Evolutionary conservation across 345 rosid genomes (phyloP), one percentile per base, ranked within the genome.

Genomic region (Eucalyptus dawsonii): DNA sequence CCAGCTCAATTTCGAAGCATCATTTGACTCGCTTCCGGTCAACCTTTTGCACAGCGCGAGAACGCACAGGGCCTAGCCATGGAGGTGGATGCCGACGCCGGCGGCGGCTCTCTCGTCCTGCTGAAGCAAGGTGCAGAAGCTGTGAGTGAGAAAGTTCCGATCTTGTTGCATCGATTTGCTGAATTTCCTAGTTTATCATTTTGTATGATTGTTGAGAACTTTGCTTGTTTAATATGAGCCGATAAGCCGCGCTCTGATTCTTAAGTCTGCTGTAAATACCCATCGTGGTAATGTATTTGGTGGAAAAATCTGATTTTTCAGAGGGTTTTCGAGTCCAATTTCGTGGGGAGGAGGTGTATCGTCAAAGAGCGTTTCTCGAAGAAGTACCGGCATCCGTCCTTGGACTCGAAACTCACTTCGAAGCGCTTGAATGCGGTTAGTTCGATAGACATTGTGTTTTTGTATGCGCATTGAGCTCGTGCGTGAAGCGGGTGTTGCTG

Each of bases 281-380:
- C 88, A 17, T 54, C 80, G 58, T 44, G n/a, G 21, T 76, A 25
- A 53, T 37, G 16, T 16, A 16, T 88, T 50, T 16, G 49, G 31
- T 15, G 25, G 40, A 40, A 31, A 65, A 37, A 50, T 6, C 11
- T 90, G 45, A 50, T 86, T 14, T 89, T 91, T 86, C 93, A 98
- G 99, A 95, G 97, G 67, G 96, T 98, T 88, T 98, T 96, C 49
- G 98, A 95, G 91, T 95, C 97, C 15, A 90, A 88, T 29, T 98
- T 98, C 91, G 97, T 93, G 25, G 99, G 98, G 87, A 96, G 94
- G 91, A 93, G 90, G 89, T 97, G 94, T 31, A 89, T 97, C 8
- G 89, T 98, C 81, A 98, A 98, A 93, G 99, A 97, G 86, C 94
- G 99, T 5, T 98, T 98, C 94, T 96, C 99, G 3, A 98, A 98